Percentiles rank a stretch among this genome's conserved stretches.
These are phyloP conservation scores for Hortiboletus campestris DNA, from an alignment of 768 basidiomycete species.

Conservation along the genomic window DNA sequence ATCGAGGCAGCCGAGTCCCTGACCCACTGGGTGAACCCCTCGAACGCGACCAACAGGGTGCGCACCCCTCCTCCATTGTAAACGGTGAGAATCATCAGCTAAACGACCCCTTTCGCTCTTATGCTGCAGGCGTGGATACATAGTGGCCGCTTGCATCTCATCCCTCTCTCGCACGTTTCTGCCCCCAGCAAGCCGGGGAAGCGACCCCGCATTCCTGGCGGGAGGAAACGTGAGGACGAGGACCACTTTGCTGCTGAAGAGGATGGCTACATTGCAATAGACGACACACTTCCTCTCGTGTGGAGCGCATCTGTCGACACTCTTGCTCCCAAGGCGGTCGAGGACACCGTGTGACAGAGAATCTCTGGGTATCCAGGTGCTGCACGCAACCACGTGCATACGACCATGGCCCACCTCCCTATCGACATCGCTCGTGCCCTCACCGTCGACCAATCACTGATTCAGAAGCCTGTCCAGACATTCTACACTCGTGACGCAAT, in stretches of 20 bases:
- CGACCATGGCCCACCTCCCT: slow-evolving; percentile 77
- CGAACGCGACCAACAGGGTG: slow-evolving; percentile 92
- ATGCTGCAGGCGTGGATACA: slow-evolving; percentile 87
- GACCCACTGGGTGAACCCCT: slow-evolving; percentile 88
- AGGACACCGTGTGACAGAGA: slow-evolving; percentile 66
- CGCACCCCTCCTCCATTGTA: slow-evolving; percentile 37
- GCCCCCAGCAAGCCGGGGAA: slow-evolving; percentile 53
- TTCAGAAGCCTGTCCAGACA: slow-evolving; percentile 85
- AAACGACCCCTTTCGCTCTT: slow-evolving; percentile 29
- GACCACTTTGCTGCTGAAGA: slow-evolving; percentile 38
- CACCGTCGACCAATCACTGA: slow-evolving; percentile 55
- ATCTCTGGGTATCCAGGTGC: slow-evolving; percentile 76
- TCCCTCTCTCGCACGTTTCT: slow-evolving; percentile 78
- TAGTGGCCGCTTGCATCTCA: slow-evolving; percentile 76
- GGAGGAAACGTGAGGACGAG: slow-evolving; percentile 52
- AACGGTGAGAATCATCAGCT: slow-evolving; percentile 34
- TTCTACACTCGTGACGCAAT: slow-evolving; percentile 95
- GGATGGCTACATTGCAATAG: slow-evolving; percentile 51
- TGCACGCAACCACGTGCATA: slow-evolving; percentile 66
- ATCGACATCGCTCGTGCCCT: slow-evolving; percentile 76
- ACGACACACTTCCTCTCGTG: slow-evolving; percentile 65
- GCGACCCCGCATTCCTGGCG: slow-evolving; percentile 44
- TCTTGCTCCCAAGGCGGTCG: slow-evolving; percentile 56
- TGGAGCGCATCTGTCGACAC: slow-evolving; percentile 55
- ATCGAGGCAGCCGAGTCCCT: slow-evolving; percentile 93